Conservation (phyloP, 2,329 filamentous ascomycete genomes). For the Calonectria montana region DNA sequence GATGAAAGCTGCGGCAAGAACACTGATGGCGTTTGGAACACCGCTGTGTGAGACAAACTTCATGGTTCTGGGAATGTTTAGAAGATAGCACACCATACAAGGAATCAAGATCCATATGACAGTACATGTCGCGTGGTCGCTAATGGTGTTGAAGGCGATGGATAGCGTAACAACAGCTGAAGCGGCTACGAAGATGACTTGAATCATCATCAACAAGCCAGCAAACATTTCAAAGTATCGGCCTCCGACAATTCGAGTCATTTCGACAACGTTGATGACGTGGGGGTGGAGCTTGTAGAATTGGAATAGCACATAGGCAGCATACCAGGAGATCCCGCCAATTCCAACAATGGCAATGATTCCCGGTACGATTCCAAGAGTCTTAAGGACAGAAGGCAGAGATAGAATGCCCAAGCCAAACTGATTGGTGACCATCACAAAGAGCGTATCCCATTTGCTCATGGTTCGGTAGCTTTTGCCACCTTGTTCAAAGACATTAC, state of each 20-base stretch:
- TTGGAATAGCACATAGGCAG: constrained; percentile 62
- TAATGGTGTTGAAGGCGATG: constrained; percentile 36
- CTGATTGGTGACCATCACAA: constrained; percentile 43
- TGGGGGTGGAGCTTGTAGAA: constrained; percentile 77
- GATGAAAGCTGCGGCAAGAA: constrained; percentile 31
- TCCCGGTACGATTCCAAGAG: constrained; percentile 74
- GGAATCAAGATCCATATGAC: constrained; percentile 35
- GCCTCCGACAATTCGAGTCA: constrained; percentile 64
- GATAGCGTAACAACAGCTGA: constrained; percentile 35
- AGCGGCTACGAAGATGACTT: constrained; percentile 37
- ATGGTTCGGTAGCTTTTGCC: constrained; percentile 42
- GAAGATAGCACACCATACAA: constrained; percentile 28
- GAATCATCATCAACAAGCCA: constrained; percentile 38
- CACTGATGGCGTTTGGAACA: constrained; percentile 37
- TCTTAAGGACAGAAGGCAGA: constrained; percentile 75
- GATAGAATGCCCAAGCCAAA: constrained; percentile 62
- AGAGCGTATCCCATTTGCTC: constrained; percentile 39
- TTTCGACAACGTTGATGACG: constrained; percentile 76
- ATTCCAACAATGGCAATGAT: constrained; percentile 73
- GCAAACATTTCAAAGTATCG: constrained; percentile 30
- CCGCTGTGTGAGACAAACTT: constrained; percentile 38
- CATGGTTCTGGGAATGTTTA: constrained; percentile 38
- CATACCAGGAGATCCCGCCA: constrained; percentile 72
- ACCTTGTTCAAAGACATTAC: constrained; percentile 41
- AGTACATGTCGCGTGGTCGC: constrained; percentile 34